Conservation (phyloP, 495 filamentous ascomycete genomes). For the Parathielavia appendiculata region DNA sequence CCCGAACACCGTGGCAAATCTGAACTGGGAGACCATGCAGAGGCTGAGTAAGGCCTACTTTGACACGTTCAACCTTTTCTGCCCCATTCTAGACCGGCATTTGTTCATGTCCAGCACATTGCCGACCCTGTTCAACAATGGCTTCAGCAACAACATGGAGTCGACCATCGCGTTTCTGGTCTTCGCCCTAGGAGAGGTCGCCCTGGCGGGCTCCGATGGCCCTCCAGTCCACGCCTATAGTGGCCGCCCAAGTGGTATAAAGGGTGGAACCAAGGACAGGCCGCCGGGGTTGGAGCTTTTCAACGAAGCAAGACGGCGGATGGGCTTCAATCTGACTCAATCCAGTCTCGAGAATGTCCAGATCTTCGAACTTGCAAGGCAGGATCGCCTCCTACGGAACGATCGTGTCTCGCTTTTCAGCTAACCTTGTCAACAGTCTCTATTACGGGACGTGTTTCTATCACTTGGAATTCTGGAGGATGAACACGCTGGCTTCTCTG, state of each 20-base stretch:
- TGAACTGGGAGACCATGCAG: constrained; percentile 48
- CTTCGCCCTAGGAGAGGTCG: constrained; percentile 52
- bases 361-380: constrained; percentile 51
- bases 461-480: constrained; percentile 54
- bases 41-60: constrained; percentile 50
- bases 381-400: constrained; percentile 12
- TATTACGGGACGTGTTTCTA: constrained; percentile 50
- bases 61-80: constrained; percentile 51
- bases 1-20: constrained; percentile 14
- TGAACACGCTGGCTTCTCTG: constrained; percentile 48
- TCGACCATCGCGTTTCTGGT: constrained; percentile 53
- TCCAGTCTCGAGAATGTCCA: constrained; percentile 55
- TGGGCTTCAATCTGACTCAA: constrained; percentile 52
- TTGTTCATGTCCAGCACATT: constrained; percentile 46
- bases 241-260: constrained; percentile 48
- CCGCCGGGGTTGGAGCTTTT: constrained; percentile 56
- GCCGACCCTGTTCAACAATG: constrained; percentile 41
- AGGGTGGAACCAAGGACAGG: constrained; percentile 42
- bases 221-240: constrained; percentile 39
- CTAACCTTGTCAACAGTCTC: constrained; percentile 33
- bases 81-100: constrained; percentile 52
- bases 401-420: neutral
- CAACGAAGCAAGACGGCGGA: constrained; percentile 54
- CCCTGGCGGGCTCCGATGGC: constrained; percentile 45
- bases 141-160: constrained; percentile 45